Evolutionary conservation across 1,139 yeast species (phyloP).

Genomic region (Barnettozyma hawaiiensis): DNA sequence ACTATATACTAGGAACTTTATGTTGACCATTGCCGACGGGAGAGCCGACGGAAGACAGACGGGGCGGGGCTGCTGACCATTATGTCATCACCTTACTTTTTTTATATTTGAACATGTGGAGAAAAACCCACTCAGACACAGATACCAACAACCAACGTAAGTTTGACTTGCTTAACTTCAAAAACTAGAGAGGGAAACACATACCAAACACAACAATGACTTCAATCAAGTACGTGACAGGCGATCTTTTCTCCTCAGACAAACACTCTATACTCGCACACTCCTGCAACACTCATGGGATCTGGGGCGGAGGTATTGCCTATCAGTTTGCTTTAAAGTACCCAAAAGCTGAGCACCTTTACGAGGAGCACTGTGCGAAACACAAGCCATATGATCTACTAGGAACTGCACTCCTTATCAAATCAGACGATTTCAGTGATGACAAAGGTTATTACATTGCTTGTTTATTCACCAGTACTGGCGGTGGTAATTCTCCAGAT

Average conservation of each 20-base stretch:
- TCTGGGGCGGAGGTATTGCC: constrained; percentile 87
- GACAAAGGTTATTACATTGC: constrained; percentile 38
- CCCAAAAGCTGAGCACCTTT: constrained; percentile 46
- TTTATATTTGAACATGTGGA: no score
- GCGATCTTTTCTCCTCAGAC: constrained; percentile 47
- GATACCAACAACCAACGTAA: no score
- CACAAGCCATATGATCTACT: constrained; percentile 33
- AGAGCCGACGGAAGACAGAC: no score
- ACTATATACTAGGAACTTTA: no score
- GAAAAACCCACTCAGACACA: no score
- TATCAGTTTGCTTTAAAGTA: constrained; percentile 42
- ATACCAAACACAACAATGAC: no score
- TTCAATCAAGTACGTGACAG: constrained; percentile 44
- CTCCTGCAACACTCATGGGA: constrained; percentile 73
- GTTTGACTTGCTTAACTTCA: no score
- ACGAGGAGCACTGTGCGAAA: constrained; percentile 42
- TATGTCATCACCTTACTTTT: no score
- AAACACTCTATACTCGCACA: constrained; percentile 50
- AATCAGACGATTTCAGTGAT: constrained; percentile 25
- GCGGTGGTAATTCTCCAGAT: constrained; percentile 35
- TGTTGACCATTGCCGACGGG: no score
- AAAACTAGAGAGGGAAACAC: neutral
- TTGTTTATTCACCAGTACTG: constrained; percentile 59
- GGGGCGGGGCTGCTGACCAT: no score
- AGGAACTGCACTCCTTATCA: constrained; percentile 50